Base-by-base conservation (phyloP, 192 early-diverging fungal genomes). In the Podila clonocystis region DNA sequence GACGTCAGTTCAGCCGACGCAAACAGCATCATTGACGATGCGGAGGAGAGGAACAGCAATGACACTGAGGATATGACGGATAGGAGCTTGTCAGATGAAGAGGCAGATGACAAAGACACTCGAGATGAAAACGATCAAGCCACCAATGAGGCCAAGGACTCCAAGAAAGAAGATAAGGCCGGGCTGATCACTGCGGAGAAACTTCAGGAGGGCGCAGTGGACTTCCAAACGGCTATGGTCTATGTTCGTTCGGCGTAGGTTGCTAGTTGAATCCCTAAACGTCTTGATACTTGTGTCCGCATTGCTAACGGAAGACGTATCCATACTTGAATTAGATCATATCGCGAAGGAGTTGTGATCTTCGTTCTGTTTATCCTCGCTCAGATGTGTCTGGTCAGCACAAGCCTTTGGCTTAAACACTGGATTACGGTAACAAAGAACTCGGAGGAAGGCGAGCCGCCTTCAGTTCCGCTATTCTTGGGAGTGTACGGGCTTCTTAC, bases 321-420 rank as follows among this genome's bases (percentile, higher is more conserved):
- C 0, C 2, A 19, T 50, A 31, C n/a, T 31, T 33, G 28, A 22
- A 12, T 5, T 50, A 75, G 74, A 7, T 69, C 74, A 1, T 62
- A 63, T 49, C 63, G 57, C 24, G 80, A 70, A n/a, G 83, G 89
- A 0, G 50, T 58, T 28, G 11, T 89, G 17, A 93, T 91, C 70
- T 57, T 85, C 8, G 9, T 76, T 29, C 83, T 89, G 9, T 85
- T 88, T 67, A 24, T 88, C 19, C 55, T 79, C 9, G 83, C 84
- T 12, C 84, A 87, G 41, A 34, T 85, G 38, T 83, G 85, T 68
- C 83, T 86, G 28, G 83, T 89, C 9, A 30, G 68, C 0, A 84
- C 85, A 11, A 89, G 87, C 63, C 74, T 90, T 66, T 90, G 89
- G 89, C 83, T 90, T 62, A 90, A 87, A 75, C 74, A 89, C 70